A percentile compares a stretch with the other conserved stretches of the same genome.
Evolutionary conservation across 345 rosid genomes (phyloP).

Genomic region (Eucalyptus marginata): DNA sequence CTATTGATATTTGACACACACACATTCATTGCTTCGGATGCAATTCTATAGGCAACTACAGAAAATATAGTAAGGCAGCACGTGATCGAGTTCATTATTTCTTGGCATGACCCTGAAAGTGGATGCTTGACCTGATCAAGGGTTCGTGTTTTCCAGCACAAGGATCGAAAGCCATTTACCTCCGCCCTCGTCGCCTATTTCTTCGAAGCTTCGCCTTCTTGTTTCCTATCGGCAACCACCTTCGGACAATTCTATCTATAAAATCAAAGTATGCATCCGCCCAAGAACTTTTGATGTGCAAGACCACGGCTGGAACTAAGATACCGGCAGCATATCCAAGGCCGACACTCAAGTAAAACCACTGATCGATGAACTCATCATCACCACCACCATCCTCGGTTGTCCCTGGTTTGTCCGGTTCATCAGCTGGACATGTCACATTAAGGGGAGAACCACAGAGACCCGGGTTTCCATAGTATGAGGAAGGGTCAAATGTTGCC

Average conservation of each 20-base stretch:
- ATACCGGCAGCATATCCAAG: slow-evolving; percentile 34
- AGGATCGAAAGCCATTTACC: background rate
- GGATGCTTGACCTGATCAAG: background rate
- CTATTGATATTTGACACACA: background rate
- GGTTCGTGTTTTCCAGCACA: background rate
- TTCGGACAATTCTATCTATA: slow-evolving; percentile 8
- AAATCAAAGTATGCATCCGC: slow-evolving; percentile 7
- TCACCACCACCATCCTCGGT: background rate
- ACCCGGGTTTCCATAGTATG: no score
- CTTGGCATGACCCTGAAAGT: background rate
- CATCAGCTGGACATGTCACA: slow-evolving; percentile 5
- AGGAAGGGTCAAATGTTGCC: no score
- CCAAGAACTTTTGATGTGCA: slow-evolving; percentile 9
- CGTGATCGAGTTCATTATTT: background rate
- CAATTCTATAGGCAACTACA: background rate
- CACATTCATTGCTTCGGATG: no score
- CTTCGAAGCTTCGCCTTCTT: background rate
- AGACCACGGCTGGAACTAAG: slow-evolving; percentile 2
- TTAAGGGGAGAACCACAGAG: background rate
- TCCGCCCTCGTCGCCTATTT: background rate
- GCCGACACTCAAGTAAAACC: slow-evolving; percentile 36
- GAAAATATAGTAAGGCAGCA: background rate
- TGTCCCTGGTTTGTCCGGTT: background rate
- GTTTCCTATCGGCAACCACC: background rate
- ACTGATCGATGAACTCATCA: slow-evolving; percentile 1